Percentiles rank a stretch among this genome's conserved stretches.
phyloP scores from a whole-genome alignment of 2,329 filamentous ascomycete species.

The Neurospora sp. region DNA sequence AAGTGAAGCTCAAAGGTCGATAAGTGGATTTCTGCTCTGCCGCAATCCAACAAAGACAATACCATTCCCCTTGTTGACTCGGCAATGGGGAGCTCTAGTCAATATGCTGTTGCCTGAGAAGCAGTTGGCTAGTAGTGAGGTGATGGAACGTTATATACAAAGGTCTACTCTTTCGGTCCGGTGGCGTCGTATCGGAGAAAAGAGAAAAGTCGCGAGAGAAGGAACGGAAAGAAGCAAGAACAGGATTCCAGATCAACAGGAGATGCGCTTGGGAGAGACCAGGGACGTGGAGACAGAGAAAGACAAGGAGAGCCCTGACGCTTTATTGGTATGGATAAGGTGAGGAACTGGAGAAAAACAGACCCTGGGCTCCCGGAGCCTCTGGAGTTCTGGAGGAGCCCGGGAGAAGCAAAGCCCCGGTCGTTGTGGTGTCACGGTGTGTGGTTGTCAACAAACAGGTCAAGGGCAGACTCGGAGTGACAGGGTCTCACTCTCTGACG shows the following conservation, averaged over 20 bases:
- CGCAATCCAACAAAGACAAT: neutral
- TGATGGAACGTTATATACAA: neutral
- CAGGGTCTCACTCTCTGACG: neutral
- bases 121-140: neutral
- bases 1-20: neutral
- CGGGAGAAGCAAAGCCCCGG: neutral
- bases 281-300: neutral
- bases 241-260: neutral
- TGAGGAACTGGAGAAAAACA: neutral
- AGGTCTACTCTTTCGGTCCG: neutral
- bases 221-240: neutral
- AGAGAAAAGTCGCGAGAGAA: neutral
- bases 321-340: neutral
- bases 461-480: neutral
- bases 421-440: neutral
- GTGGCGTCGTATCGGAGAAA: neutral
- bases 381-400: neutral
- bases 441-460: neutral
- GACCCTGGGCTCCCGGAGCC: neutral
- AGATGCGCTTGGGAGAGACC: neutral
- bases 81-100: no score
- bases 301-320: neutral
- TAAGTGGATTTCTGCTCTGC: neutral
- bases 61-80: neutral
- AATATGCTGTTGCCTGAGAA: neutral